phyloP scores from a whole-genome alignment of 2,329 filamentous ascomycete species.

The Apiospora malaysiana region DNA sequence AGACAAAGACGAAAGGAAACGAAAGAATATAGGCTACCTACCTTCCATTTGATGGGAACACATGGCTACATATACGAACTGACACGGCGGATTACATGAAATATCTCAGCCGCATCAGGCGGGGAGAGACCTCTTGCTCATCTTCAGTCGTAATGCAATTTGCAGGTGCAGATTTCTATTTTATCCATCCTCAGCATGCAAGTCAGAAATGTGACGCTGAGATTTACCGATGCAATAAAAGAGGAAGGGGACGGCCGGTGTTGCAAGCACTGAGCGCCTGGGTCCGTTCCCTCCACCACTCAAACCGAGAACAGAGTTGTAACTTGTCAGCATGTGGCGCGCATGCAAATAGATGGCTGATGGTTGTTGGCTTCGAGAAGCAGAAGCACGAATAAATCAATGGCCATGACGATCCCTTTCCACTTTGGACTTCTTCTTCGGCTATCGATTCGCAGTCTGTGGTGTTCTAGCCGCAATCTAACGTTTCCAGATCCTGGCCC shows the following conservation, averaged over 20 bases:
- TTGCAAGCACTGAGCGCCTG: background rate
- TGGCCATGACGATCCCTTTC: background rate
- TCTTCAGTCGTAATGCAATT: background rate
- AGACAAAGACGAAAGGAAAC: background rate
- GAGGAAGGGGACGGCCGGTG: background rate
- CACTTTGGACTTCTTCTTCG: background rate
- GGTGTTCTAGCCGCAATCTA: constrained; percentile 13
- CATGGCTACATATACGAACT: background rate
- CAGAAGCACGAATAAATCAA: background rate
- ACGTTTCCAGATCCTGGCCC: constrained; percentile 2
- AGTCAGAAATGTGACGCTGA: constrained; percentile 5
- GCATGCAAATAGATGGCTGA: background rate
- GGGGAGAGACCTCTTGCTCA: background rate
- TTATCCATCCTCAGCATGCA: background rate
- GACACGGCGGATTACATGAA: background rate
- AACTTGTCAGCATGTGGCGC: constrained; percentile 1
- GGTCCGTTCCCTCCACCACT: background rate
- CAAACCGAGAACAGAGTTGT: constrained; percentile 1
- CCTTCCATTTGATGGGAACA: background rate
- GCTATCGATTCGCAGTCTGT: background rate
- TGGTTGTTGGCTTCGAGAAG: background rate
- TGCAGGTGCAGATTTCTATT: background rate
- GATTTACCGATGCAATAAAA: constrained; percentile 6
- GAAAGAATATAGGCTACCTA: background rate
- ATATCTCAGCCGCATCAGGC: background rate